phyloP scores from a whole-genome alignment of 495 filamentous ascomycete species.

The Xylaria telfairii region DNA sequence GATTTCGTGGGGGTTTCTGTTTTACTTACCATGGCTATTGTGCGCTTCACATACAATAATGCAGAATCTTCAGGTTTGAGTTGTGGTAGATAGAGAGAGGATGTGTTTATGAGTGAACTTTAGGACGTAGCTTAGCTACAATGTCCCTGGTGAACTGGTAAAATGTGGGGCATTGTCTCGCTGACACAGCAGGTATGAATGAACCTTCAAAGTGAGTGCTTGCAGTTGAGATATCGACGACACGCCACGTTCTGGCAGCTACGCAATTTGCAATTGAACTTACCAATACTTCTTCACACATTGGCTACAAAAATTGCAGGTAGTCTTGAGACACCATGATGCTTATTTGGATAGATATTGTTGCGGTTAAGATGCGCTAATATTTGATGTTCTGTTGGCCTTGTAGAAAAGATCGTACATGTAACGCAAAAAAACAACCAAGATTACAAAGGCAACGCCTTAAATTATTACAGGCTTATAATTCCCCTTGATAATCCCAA shows the following conservation, averaged over 20 bases:
- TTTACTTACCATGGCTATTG: slow-evolving; percentile 16
- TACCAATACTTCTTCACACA: not conserved
- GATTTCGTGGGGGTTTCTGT: not conserved
- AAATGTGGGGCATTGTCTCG: slow-evolving; percentile 14
- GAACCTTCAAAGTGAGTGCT: not conserved
- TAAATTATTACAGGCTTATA: not conserved
- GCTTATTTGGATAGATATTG: not conserved
- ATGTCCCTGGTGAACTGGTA: too few species aligned
- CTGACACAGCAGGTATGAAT: not conserved
- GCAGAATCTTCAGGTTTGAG: not conserved
- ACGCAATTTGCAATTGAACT: slow-evolving; percentile 1
- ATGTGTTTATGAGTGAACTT: not conserved
- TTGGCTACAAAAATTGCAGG: not conserved
- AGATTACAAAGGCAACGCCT: slow-evolving; percentile 4
- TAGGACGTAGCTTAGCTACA: not conserved
- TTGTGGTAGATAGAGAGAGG: not conserved
- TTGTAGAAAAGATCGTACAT: not conserved
- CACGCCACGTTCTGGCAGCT: not conserved
- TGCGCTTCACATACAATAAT: not conserved
- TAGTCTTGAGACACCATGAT: not conserved
- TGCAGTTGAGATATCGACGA: not conserved
- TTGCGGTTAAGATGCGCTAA: not conserved
- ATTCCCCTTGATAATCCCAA: not conserved
- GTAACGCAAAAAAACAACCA: not conserved
- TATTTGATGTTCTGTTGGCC: not conserved